Conservation (phyloP, 768 basidiomycete genomes). For the Pisolithus tinctorius region DNA sequence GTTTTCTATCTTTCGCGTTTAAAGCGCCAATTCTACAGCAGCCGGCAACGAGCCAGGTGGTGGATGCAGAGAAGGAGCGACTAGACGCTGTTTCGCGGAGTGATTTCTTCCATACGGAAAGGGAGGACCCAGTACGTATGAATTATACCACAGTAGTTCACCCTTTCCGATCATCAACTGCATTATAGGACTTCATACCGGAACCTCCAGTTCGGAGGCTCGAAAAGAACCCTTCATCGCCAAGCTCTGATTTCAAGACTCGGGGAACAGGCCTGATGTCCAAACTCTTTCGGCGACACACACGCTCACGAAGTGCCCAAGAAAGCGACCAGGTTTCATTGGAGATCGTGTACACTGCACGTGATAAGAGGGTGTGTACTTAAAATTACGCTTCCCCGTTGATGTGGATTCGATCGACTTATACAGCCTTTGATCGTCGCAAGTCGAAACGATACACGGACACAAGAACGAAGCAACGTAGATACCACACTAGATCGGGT, state of each 20-base stretch:
- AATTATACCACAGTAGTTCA: neutral
- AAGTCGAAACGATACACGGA: too few relatives aligned
- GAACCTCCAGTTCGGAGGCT: neutral
- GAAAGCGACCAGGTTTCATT: neutral
- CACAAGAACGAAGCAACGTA: too few relatives aligned
- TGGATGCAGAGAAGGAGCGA: neutral
- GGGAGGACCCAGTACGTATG: neutral
- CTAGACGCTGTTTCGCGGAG: too few relatives aligned
- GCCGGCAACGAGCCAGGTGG: neutral
- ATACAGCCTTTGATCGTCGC: too few relatives aligned
- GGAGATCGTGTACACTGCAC: neutral
- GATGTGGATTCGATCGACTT: neutral
- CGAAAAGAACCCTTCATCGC: neutral
- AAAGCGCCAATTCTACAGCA: neutral
- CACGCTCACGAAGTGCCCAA: neutral
- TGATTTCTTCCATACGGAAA: neutral
- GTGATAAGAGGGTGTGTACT: neutral
- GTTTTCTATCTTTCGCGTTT: neutral
- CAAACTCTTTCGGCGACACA: neutral
- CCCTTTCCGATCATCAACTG: too few relatives aligned
- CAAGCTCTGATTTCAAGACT: neutral
- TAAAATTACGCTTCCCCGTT: neutral
- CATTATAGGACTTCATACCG: too few relatives aligned
- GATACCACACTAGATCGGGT: too few relatives aligned
- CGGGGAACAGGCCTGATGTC: neutral